A percentile compares a stretch with the other conserved stretches of the same genome.
phyloP scores from a whole-genome alignment of 2,329 filamentous ascomycete species.

The Aspergillus hiratsukae region DNA sequence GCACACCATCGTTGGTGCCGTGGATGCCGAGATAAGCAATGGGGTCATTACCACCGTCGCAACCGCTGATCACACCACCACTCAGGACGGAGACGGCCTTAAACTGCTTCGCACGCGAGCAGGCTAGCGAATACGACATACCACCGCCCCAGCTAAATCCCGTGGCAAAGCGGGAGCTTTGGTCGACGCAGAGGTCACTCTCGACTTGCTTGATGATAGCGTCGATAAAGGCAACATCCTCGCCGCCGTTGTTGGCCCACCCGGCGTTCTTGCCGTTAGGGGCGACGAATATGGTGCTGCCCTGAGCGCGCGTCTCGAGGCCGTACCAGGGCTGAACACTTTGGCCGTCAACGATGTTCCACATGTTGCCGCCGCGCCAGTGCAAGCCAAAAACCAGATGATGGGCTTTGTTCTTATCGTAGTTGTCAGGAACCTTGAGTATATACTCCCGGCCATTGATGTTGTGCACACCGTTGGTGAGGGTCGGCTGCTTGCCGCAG shows the following conservation, averaged over 20 bases:
- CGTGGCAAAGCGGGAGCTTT: conserved; percentile 40
- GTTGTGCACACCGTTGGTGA: conserved; percentile 8
- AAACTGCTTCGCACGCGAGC: conserved; percentile 37
- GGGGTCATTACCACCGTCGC: conserved; percentile 35
- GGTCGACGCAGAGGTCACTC: conserved; percentile 41
- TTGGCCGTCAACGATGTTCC: conserved; percentile 31
- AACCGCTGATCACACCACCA: conserved; percentile 33
- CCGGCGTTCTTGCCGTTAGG: conserved; percentile 41
- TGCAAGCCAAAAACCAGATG: conserved; percentile 43
- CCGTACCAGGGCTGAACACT: conserved; percentile 38
- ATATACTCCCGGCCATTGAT: conserved; percentile 13
- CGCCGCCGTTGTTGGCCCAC: conserved; percentile 42
- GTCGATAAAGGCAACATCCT: conserved; percentile 42
- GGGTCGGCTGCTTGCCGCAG: conserved; percentile 11
- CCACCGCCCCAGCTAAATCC: conserved; percentile 46
- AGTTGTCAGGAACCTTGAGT: conserved; percentile 23
- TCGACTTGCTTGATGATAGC: conserved; percentile 37
- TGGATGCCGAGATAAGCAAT: conserved; percentile 41
- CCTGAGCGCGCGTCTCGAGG: conserved; percentile 31
- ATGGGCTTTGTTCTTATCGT: conserved; percentile 37
- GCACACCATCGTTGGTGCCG: conserved; percentile 35
- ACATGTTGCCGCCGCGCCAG: conserved; percentile 38
- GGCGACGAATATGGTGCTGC: conserved; percentile 42
- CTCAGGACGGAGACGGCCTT: conserved; percentile 38
- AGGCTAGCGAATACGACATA: conserved; percentile 43